Base-by-base conservation (phyloP, 257 asterid genomes). In the Ballota nigra region DNA sequence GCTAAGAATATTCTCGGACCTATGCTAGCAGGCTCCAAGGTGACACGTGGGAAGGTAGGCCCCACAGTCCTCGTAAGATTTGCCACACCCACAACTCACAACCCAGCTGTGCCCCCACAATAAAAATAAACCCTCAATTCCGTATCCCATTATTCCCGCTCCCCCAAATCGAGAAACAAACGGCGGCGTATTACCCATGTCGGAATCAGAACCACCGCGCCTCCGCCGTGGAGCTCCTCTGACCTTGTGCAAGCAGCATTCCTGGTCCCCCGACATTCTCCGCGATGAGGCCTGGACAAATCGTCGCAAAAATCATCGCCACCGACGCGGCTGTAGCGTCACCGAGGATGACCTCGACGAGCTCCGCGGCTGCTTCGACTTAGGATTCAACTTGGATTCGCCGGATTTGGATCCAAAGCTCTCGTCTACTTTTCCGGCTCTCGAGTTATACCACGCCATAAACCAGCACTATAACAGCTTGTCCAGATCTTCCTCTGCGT, bases 261-360 rank as follows among this genome's bases (percentile, higher is more conserved):
- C 96, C 0, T 84, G 92, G 89, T 87, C 95, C 0, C 86, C 84
- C 2, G 85, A 86, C 72, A 76, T 60, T 59, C 78, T 73, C 57
- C 87, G 92, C 4, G 88, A 91, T 62, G 87, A 84, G 36, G 77
- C 81, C 0, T 89, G 96, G 97, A 75, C 18, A 7, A 77, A 55
- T 53, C 88, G 88, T 49, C 76, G 71, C 52, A 71, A 11, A 28
- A 77, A 34, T 15, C 52, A 76, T 15, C 66, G 74, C 29, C 79
- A 22, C 22, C 85, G 72, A 0, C 81, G 84, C 20, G 66, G 85
- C 55, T 76, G 78, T 18, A 80, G 86, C 80, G 72, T 87, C 41
- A 87, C 89, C 3, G 68, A 82, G 57, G 86, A 81, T 6, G 97
- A 91, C 66, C 19, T 91, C 16, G 91, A 89, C 0, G 96, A 91